Percentiles rank a stretch among this genome's conserved stretches.
phyloP scores from a whole-genome alignment of 306 rosid species.

The Fragaria nilgerrensis region DNA sequence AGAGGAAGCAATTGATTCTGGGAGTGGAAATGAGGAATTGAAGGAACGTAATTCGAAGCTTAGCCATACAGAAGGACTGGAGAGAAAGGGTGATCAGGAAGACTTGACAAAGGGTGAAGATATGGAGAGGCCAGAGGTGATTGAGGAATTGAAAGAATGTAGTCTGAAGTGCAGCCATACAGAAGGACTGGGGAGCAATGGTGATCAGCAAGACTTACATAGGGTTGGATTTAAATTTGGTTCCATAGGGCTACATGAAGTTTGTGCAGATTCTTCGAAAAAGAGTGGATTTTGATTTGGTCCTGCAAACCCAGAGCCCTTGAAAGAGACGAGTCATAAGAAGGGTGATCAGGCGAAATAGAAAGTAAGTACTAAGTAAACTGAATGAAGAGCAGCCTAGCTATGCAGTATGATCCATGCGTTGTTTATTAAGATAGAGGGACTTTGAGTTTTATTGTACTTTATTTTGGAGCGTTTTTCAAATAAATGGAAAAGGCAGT shows the following conservation, averaged over 20 bases:
- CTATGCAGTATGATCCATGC: neutral
- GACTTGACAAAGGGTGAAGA: neutral
- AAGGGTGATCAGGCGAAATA: neutral
- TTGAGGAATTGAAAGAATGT: too few species aligned
- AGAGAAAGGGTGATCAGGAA: neutral
- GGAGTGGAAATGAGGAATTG: neutral
- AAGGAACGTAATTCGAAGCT: neutral
- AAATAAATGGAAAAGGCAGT: neutral
- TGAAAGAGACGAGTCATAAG: neutral
- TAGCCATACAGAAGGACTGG: neutral
- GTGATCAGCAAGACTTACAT: too few species aligned
- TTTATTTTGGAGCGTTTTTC: neutral
- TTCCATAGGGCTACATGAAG: neutral
- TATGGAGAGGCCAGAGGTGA: too few species aligned
- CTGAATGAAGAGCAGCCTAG: neutral
- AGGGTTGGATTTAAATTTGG: neutral
- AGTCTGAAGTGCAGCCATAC: too few species aligned
- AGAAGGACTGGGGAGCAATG: too few species aligned
- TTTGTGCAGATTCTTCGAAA: neutral
- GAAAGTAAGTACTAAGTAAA: too few species aligned
- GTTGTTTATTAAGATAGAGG: neutral
- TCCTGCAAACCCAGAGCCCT: neutral
- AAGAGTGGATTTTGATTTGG: neutral
- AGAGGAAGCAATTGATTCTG: neutral
- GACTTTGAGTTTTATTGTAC: too few species aligned